Evolutionary conservation across 345 rosid genomes (phyloP), one percentile per base, ranked within the genome.

Genomic region (Eucalyptus pauciflora): DNA sequence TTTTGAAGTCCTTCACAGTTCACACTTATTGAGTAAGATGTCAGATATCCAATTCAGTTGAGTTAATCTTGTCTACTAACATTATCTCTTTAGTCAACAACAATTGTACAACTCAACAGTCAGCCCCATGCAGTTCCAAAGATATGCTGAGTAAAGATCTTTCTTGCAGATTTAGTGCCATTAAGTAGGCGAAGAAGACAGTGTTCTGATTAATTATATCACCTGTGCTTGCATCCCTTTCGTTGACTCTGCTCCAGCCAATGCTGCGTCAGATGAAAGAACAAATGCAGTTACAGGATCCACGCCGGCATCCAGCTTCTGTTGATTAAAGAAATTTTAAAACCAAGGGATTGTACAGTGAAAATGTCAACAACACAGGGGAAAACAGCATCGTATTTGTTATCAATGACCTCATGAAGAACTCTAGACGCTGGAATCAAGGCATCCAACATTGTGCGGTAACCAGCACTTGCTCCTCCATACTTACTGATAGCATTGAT

Each of bases 401-500:
- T 52, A 58, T 88, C 48, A 71, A 56, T 60, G 89, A 96, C 99
- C 99, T 97, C 98, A 91, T 93, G 91, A 88, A 96, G 98, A 91
- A 93, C 97, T 90, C 91, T 85, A 50, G 94, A 94, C n/a, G 99
- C 99, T 46, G 99, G 99, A 92, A 96, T 96, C 88, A 97, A 94
- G 7, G 99, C 98, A 93, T 96, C 99, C 89, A 97, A 92, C 94
- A 97, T 81, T 12, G 99, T 97, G 58, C 99, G 94, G 91, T 91
- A 95, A 86, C 99, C 99, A 54, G 97, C 98, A 91, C 90, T 89
- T 85, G 99, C 99, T 71, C 99, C 99, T 49, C 99, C 98, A 88
- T 97, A 97, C 92, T 96, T 96, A 91, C 99, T 96, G 83, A 97
- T 95, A 5, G 99, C 96, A 87, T 95, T 87, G 85, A 96, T 95